A percentile compares a stretch with the other conserved stretches of the same genome.
Evolutionary conservation across 495 filamentous ascomycete species (phyloP).

Genomic region (Talaromyces borbonicus): DNA sequence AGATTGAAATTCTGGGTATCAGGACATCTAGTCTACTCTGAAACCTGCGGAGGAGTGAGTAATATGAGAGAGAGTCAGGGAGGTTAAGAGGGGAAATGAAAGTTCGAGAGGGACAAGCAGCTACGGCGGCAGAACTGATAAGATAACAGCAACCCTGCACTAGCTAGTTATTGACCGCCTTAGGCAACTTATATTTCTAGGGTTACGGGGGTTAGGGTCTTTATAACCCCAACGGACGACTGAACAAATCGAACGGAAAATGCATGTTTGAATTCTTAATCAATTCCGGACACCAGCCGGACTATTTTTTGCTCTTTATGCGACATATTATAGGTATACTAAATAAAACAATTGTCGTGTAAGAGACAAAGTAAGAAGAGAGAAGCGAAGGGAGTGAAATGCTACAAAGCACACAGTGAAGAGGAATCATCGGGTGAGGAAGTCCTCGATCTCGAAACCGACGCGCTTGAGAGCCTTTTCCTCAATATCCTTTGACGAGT

Average conservation of each 20-base stretch:
- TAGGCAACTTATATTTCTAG: too few relatives aligned
- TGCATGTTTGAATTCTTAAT: background rate
- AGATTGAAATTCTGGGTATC: too few relatives aligned
- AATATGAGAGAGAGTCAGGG: background rate
- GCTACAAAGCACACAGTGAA: background rate
- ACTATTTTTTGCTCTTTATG: background rate
- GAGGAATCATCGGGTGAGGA: slow-evolving; percentile 40
- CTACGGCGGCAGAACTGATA: slow-evolving; percentile 4
- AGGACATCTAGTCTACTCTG: too few relatives aligned
- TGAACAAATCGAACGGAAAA: too few relatives aligned
- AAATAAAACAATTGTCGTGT: background rate
- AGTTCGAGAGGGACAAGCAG: slow-evolving; percentile 1
- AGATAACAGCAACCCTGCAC: background rate
- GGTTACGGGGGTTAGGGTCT: too few relatives aligned
- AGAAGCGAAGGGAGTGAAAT: background rate
- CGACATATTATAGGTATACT: background rate
- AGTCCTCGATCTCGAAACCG: slow-evolving; percentile 78
- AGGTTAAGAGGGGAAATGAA: background rate
- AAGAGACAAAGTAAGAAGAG: background rate
- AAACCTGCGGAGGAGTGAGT: too few relatives aligned
- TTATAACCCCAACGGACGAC: too few relatives aligned
- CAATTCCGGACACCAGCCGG: background rate
- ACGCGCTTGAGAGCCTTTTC: slow-evolving; percentile 60
- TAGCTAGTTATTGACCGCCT: background rate
- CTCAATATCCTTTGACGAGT: slow-evolving; percentile 37